Evolutionary conservation across 495 filamentous ascomycete species (phyloP), one percentile per base, ranked within the genome.

Genomic region (Clavariopsis aquatica): DNA sequence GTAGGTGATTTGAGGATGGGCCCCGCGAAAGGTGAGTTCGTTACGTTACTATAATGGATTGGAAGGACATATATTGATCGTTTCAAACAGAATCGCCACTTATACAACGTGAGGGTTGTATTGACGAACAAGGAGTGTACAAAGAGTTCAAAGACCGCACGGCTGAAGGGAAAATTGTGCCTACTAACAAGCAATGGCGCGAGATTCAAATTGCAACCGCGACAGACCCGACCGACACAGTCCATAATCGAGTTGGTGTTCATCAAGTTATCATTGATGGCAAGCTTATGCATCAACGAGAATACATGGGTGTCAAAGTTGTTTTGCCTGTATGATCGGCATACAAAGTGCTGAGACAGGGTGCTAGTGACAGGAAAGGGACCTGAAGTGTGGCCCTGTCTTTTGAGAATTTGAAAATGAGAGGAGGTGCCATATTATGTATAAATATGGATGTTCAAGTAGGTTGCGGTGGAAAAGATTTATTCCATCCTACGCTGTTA

Each of bases 171-270:
- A 28, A 24, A n/a, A 28, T 24, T 51, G 47, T 51, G 20, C 47
- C 47, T 12, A 51, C 47, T 9, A 51, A 51, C n/a, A 22, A 23
- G 10, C 22, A 51, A 23, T 51, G 47, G 47, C 47, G 47, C 19
- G 47, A 51, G 19, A 51, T 51, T 28, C 47, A 51, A 22, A 51
- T 51, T n/a, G 47, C 47, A 1, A 51, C 47, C n/a, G 26, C 22
- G 47, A 51, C 38, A 2, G 38, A 43, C 38, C 38, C 38, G 3
- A 43, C 38, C 9, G 38, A 43, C n/a, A 43, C 38, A 17, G 38
- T 10, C 9, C 38, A 43, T 17, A 43, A 43, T 17, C 4, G 38
- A 17, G 38, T 43, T 17, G 38, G 38, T n/a, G 38, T 43, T 43
- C 38, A 43, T 43, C 38, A 43, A 17, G 38, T 43, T 10, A n/a